Evolutionary conservation across 352 stramenopile species (phyloP).

Genomic region (Phytophthora vignae): DNA sequence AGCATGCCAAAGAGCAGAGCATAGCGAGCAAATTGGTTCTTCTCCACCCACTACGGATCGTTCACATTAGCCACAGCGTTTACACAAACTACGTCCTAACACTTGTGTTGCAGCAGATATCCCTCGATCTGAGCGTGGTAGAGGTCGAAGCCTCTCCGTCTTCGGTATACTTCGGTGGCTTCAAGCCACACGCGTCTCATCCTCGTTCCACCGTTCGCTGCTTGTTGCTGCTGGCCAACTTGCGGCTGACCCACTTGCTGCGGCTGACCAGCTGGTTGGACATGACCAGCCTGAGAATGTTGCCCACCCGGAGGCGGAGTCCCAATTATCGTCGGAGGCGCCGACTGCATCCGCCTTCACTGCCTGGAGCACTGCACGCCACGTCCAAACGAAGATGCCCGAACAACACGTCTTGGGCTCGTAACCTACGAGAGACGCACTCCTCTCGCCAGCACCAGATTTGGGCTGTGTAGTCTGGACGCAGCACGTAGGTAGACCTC

Average conservation of each 20-base stretch:
- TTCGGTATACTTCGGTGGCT: background rate
- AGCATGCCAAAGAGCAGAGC: slow-evolving; percentile 1
- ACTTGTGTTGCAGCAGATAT: background rate
- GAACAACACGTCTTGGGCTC: background rate
- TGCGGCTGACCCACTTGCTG: background rate
- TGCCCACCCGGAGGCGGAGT: background rate
- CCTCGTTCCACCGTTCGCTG: background rate
- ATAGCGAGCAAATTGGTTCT: slow-evolving; percentile 10
- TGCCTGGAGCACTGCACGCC: background rate
- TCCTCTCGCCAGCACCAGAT: background rate
- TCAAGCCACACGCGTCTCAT: background rate
- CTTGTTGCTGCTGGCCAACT: background rate
- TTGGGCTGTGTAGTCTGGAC: background rate
- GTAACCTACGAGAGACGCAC: background rate
- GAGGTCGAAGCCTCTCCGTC: background rate
- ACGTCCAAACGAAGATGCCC: background rate
- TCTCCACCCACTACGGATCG: background rate
- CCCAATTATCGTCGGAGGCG: background rate
- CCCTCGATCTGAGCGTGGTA: background rate
- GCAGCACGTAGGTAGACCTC: no score
- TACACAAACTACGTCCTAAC: background rate
- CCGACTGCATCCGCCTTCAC: background rate
- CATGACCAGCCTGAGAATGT: background rate
- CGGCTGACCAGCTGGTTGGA: background rate
- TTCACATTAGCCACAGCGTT: background rate